Percentiles rank a stretch among this genome's conserved stretches.
These are phyloP conservation scores for Aureobasidium sp. DNA, from an alignment of 2,329 filamentous ascomycete genomes.

Conservation along the genomic window DNA sequence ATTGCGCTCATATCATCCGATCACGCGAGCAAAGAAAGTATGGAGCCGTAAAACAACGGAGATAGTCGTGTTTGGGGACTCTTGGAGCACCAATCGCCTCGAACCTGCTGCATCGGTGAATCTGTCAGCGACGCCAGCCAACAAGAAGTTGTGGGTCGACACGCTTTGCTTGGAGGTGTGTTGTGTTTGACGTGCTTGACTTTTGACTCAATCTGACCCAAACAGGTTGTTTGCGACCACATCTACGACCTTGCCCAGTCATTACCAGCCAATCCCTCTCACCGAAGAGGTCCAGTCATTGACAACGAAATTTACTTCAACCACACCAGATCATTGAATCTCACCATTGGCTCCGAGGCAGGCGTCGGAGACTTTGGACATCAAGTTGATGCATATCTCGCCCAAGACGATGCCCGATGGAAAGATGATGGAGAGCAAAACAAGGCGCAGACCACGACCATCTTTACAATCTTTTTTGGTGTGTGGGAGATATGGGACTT, in stretches of 20 bases:
- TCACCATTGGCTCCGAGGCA: background rate
- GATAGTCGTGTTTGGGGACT: slow-evolving; percentile 12
- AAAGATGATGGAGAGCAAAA: background rate
- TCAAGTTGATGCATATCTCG: slow-evolving; percentile 12
- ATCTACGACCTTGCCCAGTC: slow-evolving; percentile 11
- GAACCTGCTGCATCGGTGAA: background rate
- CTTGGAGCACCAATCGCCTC: slow-evolving; percentile 15
- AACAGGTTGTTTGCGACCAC: slow-evolving; percentile 15
- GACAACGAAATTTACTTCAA: slow-evolving; percentile 8
- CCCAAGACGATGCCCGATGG: slow-evolving; percentile 2
- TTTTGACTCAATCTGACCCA: slow-evolving; percentile 8
- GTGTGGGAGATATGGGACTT: slow-evolving; percentile 15
- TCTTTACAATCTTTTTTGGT: slow-evolving; percentile 16
- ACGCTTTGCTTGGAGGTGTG: slow-evolving; percentile 11
- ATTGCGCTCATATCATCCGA: slow-evolving; percentile 6
- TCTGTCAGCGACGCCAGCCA: background rate
- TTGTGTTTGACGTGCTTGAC: background rate
- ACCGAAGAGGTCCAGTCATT: slow-evolving; percentile 7
- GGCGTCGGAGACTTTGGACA: slow-evolving; percentile 10
- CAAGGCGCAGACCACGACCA: background rate
- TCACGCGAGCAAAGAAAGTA: slow-evolving; percentile 9
- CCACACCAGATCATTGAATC: background rate
- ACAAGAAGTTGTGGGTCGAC: slow-evolving; percentile 12
- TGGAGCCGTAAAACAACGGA: slow-evolving; percentile 6
- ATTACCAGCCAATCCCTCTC: background rate